Conservation (phyloP, 176 grass and related monocot species). For the Raddia guianensis region DNA sequence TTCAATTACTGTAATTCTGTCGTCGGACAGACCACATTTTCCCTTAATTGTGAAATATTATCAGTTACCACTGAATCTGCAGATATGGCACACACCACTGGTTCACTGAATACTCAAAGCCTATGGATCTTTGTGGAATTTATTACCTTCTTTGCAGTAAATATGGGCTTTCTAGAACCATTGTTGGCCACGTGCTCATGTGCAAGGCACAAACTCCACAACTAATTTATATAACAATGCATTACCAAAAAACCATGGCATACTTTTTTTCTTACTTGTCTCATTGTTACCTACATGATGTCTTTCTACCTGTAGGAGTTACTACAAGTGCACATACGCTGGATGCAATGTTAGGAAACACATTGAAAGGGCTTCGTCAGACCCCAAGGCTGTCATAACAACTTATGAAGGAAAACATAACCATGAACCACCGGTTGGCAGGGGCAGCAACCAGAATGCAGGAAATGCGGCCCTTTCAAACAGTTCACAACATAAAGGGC, state of each 20-base stretch:
- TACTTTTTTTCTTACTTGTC: not conserved
- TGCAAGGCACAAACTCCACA: not conserved
- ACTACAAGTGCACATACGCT: conserved; percentile 85
- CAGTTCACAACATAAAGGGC: conserved; percentile 52
- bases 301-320: conserved; percentile 65
- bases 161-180: not conserved
- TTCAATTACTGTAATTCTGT: conserved; percentile 13
- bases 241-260: not conserved
- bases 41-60: not conserved
- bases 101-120: not conserved
- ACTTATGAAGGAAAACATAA: conserved; percentile 93
- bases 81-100: not conserved
- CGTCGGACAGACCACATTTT: not conserved
- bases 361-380: conserved; percentile 79
- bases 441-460: conserved; percentile 60
- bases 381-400: conserved; percentile 87
- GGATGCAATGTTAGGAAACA: conserved; percentile 90
- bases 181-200: not conserved
- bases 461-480: conserved; percentile 38
- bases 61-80: not conserved
- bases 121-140: not conserved
- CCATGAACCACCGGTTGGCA: conserved; percentile 83
- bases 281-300: conserved; percentile 18
- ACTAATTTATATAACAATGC: conserved; percentile 1
- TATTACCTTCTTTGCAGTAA: conserved; percentile 11